Base-by-base conservation (phyloP, 257 asterid species). In the Voacanga thouarsii region DNA sequence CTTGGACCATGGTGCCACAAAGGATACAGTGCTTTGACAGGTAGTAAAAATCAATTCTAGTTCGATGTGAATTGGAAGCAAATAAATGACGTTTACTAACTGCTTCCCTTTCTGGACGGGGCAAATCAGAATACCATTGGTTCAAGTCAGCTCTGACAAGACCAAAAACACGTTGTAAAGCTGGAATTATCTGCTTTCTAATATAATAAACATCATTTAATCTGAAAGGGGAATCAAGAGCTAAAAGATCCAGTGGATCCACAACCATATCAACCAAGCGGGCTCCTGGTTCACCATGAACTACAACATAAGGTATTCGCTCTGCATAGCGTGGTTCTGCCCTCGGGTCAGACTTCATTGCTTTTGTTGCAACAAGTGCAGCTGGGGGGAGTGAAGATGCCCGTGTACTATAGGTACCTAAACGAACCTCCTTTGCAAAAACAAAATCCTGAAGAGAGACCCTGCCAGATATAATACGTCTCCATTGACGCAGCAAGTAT, bases 261-360 rank as follows among this genome's bases (percentile, higher is more conserved):
- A 92, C 93, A 80, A 95, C 99, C 90, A 92, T 89, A 82, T 95
- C 99, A 79, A 84, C 89, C 79, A 95, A 83, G 80, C 97, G 97
- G 56, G 96, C 91, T 76, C 99, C 99, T 1, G 99, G 99, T 78
- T 94, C 97, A 77, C 98, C 98, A 51, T 95, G 97, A 70, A 95
- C 91, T 60, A 92, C 98, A 24, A 92, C 92, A 77, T 95, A 95
- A 74, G 98, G 99, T 75, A 95, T 86, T 80, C 99, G 88, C 87
- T 92, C 98, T 61, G 94, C 99, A 84, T 95, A 95, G 65, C 97
- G 91, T 78, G 98, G 98, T 80, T 92, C 99, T 67, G 98, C 96
- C 79, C 98, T 88, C 30, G 98, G 94, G 88, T 95, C 99, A 7
- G 79, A 85, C 76, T 88, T 85, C 93, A 95, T 89, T 74, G 94